Conservation (phyloP, 176 grass and related monocot genomes). For the Ampelocalamus luodianensis region DNA sequence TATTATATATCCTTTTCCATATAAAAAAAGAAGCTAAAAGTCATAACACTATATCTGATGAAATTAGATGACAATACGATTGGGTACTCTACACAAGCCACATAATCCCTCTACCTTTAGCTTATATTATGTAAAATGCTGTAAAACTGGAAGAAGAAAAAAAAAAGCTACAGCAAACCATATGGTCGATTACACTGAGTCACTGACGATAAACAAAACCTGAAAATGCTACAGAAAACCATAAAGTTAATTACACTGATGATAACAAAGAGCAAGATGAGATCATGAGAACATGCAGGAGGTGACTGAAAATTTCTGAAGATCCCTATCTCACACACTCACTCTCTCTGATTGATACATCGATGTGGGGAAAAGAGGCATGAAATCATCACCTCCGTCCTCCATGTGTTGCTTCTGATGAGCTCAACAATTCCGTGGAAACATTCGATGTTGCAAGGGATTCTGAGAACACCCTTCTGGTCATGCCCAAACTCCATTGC, state of each 20-base stretch:
- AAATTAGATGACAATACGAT: background rate
- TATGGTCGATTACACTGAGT: background rate
- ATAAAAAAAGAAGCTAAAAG: too few relatives aligned
- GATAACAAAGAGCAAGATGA: background rate
- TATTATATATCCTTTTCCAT: too few relatives aligned
- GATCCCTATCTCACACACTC: background rate
- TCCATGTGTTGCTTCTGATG: constrained; percentile 28
- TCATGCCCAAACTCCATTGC: constrained; percentile 58
- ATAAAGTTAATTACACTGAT: background rate
- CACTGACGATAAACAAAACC: background rate
- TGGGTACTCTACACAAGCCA: background rate
- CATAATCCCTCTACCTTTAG: background rate
- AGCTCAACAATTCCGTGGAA: constrained; percentile 40
- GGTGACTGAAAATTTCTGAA: background rate
- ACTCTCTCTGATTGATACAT: background rate
- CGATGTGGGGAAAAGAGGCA: background rate
- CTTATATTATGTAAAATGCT: background rate
- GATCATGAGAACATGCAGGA: background rate
- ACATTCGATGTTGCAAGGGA: constrained; percentile 48
- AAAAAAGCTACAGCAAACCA: background rate
- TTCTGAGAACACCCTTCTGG: constrained; percentile 57
- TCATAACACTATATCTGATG: background rate
- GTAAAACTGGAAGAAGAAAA: background rate
- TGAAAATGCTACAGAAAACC: background rate
- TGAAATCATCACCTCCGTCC: background rate